Evolutionary conservation across 148 eudicot species (phyloP).

Genomic region (Vaccinium myrtillus): DNA sequence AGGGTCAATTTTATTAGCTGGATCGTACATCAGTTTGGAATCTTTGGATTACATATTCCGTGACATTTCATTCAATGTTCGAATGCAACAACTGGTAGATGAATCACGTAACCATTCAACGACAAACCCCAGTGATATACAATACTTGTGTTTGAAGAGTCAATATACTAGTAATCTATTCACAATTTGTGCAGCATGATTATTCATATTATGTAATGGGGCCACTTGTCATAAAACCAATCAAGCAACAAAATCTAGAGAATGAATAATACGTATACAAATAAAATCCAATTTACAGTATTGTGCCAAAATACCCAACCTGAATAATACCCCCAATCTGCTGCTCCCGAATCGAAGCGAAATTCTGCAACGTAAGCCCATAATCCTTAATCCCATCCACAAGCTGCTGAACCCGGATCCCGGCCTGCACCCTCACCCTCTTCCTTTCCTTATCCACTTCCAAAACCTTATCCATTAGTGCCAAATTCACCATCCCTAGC

Average conservation of each 20-base stretch:
- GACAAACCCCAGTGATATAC: not conserved
- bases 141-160: no score
- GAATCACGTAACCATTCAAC: not conserved
- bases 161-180: no score
- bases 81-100: not conserved
- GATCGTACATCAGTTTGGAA: not conserved
- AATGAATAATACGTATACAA: not conserved
- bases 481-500: slow-evolving; percentile 88
- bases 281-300: not conserved
- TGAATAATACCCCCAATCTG: slow-evolving; percentile 97
- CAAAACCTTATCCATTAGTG: slow-evolving; percentile 76
- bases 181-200: not conserved
- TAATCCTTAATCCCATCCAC: slow-evolving; percentile 80
- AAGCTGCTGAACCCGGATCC: slow-evolving; percentile 82
- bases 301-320: slow-evolving; percentile 29
- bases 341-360: slow-evolving; percentile 89
- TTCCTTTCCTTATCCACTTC: slow-evolving; percentile 78
- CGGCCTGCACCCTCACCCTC: slow-evolving; percentile 78
- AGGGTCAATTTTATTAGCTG: not conserved
- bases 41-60: not conserved
- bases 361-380: slow-evolving; percentile 93
- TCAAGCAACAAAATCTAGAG: not conserved
- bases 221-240: not conserved
- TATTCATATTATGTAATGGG: not conserved
- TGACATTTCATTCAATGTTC: not conserved